Evolutionary conservation across 495 filamentous ascomycete genomes (phyloP), one percentile per base, ranked within the genome.

Genomic region (Xylaria venustula): DNA sequence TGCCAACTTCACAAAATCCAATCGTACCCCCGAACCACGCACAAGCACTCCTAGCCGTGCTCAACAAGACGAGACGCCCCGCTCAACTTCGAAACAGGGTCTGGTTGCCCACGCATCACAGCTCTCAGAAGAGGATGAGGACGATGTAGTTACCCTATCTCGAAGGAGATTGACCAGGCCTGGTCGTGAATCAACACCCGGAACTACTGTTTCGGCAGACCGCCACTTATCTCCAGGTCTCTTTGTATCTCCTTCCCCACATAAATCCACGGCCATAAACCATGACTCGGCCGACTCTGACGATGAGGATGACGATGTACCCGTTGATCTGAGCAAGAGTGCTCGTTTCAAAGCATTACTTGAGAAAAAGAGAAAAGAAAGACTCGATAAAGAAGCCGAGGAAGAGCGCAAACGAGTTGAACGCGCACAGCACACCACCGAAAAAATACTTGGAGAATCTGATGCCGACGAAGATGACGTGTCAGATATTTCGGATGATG

Each of bases 361-460:
- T 14, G 85, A 84, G 11, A 81, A 83, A 72, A 93, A 91, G 65
- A 81, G 85, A 30, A 79, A 83, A 62, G 87, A 93, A 67, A 85
- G 88, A 0, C 77, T 87, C 52, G 88, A 83, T 25, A 83, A 79
- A 25, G 86, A 91, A 67, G 83, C 78, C 0, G 75, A 82, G 30
- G 83, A 83, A 60, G 76, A 76, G 44, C 75, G 73, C 45, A 76
- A 79, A 40, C 71, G 69, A 50, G 80, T 78, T 1, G 83, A 84
- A 64, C 84, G 82, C 58, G 72, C 74, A n/a, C 69, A 72, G 54
- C 65, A 62, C 45, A 64, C 66, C 47, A 60, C 70, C 2, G 67
- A 72, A 7, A 72, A 73, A 19, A 66, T 73, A 14, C 60, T 66
- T 30, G 54, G 58, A 19, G 64, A 64, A 22, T 64, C 63, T 1